Base-by-base conservation (phyloP, 768 basidiomycete species). In the Leccinellum luteum region DNA sequence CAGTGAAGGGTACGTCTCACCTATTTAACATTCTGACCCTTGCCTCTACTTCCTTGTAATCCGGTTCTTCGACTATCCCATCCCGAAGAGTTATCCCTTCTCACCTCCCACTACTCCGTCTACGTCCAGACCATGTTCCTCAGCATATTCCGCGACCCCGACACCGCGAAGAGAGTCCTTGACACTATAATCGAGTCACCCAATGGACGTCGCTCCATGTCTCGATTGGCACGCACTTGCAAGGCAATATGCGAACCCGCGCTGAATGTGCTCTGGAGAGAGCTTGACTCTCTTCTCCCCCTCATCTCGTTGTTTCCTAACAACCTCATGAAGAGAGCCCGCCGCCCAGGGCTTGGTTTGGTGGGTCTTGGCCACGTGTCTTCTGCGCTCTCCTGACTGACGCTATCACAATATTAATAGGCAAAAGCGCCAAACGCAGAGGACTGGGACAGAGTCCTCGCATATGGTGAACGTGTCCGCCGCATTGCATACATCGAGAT, bases 161-260 rank as follows among this genome's bases (percentile, higher is more conserved):
- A 85, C 43, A 81, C 81, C 15, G 78, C 84, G 34, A 77, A 69
- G 64, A 80, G 74, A 64, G 66, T 84, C 56, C 70, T 84, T 34
- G 82, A 84, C 64, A 73, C 74, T 55, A 78, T 84, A 61, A 71
- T 78, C 58, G 82, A 84, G 50, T 71, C 82, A 8, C 83, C 88
- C 6, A 82, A 79, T 61, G 90, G 90, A 35, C 83, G 79, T 60
- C 85, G 87, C 49, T 78, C 83, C 45, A 72, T 91, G 57, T 85
- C 87, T 51, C 79, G 89, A 66, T 76, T 92, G 63, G 83, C 89
- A 49, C 80, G 90, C 53, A 90, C 89, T 48, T 90, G 89, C 73
- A 83, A 80, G 60, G 82, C 85, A n/a, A 75, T 90, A 69, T 83
- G 79, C 62, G 88, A 87, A 62, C 87, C 87, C 14, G 83, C 85